These are phyloP conservation scores for Coleophoma cylindrospora DNA, from an alignment of 2,329 filamentous ascomycete genomes.

Conservation along the genomic window DNA sequence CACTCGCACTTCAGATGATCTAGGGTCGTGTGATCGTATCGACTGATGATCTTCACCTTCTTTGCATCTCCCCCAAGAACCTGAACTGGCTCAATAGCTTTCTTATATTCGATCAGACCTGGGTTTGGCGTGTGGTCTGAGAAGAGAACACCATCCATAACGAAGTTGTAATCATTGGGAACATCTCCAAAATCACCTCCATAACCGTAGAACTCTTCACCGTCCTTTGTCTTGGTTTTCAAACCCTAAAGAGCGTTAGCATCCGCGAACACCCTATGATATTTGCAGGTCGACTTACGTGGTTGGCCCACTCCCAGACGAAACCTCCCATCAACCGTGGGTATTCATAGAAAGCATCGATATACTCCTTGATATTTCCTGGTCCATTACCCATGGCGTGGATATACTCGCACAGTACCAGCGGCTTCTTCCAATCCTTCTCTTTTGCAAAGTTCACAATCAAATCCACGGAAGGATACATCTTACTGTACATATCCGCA, in stretches of 20 bases:
- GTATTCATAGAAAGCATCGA: conserved; percentile 47
- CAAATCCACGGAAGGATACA: conserved; percentile 46
- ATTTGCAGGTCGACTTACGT: conserved; percentile 17
- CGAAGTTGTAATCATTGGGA: conserved; percentile 38
- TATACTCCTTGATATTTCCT: conserved; percentile 50
- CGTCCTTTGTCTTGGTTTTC: conserved; percentile 27
- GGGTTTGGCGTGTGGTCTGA: conserved; percentile 35
- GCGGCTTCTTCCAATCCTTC: conserved; percentile 19
- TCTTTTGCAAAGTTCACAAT: conserved; percentile 19
- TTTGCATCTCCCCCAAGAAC: conserved; percentile 14
- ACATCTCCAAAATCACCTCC: conserved; percentile 39
- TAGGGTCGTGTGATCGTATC: conserved; percentile 48
- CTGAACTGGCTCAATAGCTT: conserved; percentile 34
- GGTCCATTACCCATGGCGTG: conserved; percentile 56
- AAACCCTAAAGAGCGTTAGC: conserved; percentile 23
- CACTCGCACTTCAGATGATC: conserved; percentile 43
- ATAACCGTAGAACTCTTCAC: conserved; percentile 35
- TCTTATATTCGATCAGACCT: conserved; percentile 34
- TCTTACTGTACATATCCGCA: conserved; percentile 49
- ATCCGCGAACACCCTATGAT: not conserved
- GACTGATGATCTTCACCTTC: conserved; percentile 28
- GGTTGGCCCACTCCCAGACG: conserved; percentile 42
- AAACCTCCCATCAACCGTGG: conserved; percentile 48
- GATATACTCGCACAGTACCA: conserved; percentile 32
- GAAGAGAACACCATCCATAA: conserved; percentile 35